phyloP scores from a whole-genome alignment of 2,329 filamentous ascomycete genomes.

The Penicillium sp. region DNA sequence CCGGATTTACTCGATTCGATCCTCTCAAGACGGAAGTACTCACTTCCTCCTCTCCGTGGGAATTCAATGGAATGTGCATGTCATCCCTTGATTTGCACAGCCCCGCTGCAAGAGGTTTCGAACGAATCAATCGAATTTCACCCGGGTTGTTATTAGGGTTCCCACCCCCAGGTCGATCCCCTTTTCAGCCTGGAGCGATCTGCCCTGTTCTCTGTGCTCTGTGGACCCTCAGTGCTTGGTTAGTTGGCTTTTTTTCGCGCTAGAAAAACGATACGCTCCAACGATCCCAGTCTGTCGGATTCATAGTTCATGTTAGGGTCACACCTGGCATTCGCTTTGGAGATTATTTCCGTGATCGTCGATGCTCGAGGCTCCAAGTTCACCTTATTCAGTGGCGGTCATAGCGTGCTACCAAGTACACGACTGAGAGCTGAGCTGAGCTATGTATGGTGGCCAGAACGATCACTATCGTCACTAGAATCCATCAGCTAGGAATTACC shows the following conservation, averaged over 20 bases:
- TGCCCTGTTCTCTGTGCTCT: neutral
- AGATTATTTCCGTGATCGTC: no score
- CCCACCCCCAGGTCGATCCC: neutral
- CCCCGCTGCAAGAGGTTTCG: constrained; percentile 13
- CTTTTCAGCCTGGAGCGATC: neutral
- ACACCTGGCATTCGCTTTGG: neutral
- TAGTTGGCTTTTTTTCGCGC: neutral
- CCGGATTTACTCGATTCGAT: no score
- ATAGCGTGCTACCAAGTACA: no score
- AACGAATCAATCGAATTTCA: constrained; percentile 2
- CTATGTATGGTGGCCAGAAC: no score
- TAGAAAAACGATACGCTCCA: neutral
- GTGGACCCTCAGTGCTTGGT: no score
- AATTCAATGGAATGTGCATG: constrained; percentile 27
- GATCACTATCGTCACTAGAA: no score
- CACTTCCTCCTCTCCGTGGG: constrained; percentile 1
- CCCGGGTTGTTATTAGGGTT: constrained; percentile 17
- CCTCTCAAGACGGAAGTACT: no score
- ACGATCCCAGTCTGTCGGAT: constrained; percentile 1
- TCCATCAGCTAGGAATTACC: no score
- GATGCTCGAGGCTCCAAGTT: no score
- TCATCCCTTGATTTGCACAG: constrained; percentile 33
- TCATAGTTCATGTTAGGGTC: neutral
- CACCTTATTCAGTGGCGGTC: no score
- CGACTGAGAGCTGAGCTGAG: no score